Percentiles rank a stretch among this genome's conserved stretches.
phyloP scores from a whole-genome alignment of 2,329 filamentous ascomycete genomes.

The Neopestalotiopsis sp. region DNA sequence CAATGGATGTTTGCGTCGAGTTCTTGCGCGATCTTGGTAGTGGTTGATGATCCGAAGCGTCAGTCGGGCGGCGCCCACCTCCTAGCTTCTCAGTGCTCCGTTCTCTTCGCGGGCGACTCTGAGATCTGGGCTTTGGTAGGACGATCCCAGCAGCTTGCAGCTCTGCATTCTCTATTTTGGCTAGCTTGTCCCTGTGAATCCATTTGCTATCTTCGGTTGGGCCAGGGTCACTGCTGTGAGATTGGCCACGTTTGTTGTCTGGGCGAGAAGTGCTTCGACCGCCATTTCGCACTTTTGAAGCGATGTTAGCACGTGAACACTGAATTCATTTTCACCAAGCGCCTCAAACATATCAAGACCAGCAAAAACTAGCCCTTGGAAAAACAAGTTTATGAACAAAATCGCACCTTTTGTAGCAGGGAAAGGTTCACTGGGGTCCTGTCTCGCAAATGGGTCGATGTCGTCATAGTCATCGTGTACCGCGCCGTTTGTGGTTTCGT shows the following conservation, averaged over 20 bases:
- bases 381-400: neutral
- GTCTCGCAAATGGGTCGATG: constrained; percentile 26
- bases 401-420: constrained; percentile 31
- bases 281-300: constrained; percentile 27
- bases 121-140: constrained; percentile 57
- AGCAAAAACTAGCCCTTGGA: neutral
- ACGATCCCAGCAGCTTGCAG: constrained; percentile 78
- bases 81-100: constrained; percentile 45
- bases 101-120: constrained; percentile 52
- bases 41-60: constrained; percentile 36
- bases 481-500: constrained; percentile 27
- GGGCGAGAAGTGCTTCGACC: constrained; percentile 25
- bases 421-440: constrained; percentile 27
- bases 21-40: constrained; percentile 49
- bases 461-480: constrained; percentile 28
- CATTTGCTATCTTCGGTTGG: constrained; percentile 72
- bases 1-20: constrained; percentile 40
- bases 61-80: constrained; percentile 36
- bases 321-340: neutral
- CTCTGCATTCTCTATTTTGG: constrained; percentile 80
- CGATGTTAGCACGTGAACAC: constrained; percentile 23
- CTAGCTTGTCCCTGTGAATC: constrained; percentile 86
- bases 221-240: constrained; percentile 31
- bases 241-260: constrained; percentile 34
- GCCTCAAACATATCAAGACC: neutral